Evolutionary conservation across 2,329 filamentous ascomycete species (phyloP).

Genomic region (Graphilbum ipis-grandicollis): DNA sequence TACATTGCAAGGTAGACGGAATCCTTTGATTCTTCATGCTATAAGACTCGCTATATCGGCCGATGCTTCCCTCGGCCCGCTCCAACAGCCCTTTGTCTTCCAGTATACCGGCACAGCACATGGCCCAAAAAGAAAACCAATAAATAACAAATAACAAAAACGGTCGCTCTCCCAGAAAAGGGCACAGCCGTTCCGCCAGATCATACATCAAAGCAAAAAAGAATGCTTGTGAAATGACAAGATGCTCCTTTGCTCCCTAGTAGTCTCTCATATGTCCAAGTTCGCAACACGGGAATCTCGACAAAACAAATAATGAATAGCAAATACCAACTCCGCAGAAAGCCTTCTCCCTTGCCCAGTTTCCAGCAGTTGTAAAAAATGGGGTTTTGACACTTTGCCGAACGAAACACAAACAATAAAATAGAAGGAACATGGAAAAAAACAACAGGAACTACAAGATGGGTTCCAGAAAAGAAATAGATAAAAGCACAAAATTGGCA

Average conservation of each 20-base stretch:
- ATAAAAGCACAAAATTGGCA: not conserved
- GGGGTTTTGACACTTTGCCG: not conserved
- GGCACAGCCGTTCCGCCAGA: too few relatives aligned
- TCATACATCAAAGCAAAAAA: constrained; percentile 4
- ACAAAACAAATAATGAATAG: constrained; percentile 2
- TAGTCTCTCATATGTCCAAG: constrained; percentile 1
- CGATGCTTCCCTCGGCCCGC: too few relatives aligned
- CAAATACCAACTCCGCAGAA: constrained; percentile 9
- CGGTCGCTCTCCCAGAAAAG: too few relatives aligned
- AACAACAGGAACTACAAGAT: not conserved
- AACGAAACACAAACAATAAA: not conserved
- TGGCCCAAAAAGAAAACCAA: too few relatives aligned
- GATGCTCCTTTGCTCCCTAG: constrained; percentile 7
- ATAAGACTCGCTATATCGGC: too few relatives aligned
- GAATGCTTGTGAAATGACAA: constrained; percentile 2
- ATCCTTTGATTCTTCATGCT: too few relatives aligned
- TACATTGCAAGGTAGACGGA: too few relatives aligned
- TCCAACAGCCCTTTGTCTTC: too few relatives aligned
- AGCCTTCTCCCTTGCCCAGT: constrained; percentile 5
- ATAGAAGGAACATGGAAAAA: not conserved
- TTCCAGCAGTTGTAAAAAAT: constrained; percentile 3
- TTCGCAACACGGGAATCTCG: constrained; percentile 9
- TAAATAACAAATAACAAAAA: too few relatives aligned
- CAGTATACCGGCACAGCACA: too few relatives aligned
- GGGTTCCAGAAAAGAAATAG: not conserved